These are phyloP conservation scores for Syzygium jambos DNA, from an alignment of 345 rosid genomes.

Conservation along the genomic window DNA sequence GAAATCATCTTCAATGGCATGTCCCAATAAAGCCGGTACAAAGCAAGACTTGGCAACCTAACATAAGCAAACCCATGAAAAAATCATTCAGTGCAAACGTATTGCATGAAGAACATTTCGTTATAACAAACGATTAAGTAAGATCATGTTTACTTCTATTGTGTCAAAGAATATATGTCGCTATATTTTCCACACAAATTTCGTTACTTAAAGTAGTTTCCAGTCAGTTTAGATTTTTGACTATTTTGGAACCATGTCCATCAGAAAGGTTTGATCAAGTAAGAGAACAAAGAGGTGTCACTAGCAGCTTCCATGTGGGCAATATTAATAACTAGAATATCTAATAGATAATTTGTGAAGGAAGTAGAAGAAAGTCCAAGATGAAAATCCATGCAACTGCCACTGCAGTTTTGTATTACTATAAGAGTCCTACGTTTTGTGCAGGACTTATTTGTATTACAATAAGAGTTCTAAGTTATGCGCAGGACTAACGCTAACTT, in stretches of 20 bases:
- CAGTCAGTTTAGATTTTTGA: background rate
- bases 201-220: background rate
- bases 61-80: background rate
- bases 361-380: background rate
- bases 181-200: background rate
- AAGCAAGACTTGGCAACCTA: conserved; percentile 78
- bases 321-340: background rate
- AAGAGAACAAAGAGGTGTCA: background rate
- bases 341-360: background rate
- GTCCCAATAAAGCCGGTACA: conserved; percentile 94
- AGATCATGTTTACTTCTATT: background rate
- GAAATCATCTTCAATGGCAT: conserved; percentile 84
- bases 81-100: background rate
- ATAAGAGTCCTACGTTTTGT: background rate
- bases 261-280: background rate
- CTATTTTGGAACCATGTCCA: background rate
- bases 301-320: background rate
- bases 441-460: background rate
- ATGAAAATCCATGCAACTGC: background rate
- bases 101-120: background rate
- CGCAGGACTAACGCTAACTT: background rate
- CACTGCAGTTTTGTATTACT: background rate
- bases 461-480: background rate
- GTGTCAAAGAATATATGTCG: background rate
- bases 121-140: background rate